Percentiles rank a stretch among this genome's conserved stretches.
Conservation (phyloP, 1,139 yeast genomes). For the Magnusiomyces suaveolens region DNA sequence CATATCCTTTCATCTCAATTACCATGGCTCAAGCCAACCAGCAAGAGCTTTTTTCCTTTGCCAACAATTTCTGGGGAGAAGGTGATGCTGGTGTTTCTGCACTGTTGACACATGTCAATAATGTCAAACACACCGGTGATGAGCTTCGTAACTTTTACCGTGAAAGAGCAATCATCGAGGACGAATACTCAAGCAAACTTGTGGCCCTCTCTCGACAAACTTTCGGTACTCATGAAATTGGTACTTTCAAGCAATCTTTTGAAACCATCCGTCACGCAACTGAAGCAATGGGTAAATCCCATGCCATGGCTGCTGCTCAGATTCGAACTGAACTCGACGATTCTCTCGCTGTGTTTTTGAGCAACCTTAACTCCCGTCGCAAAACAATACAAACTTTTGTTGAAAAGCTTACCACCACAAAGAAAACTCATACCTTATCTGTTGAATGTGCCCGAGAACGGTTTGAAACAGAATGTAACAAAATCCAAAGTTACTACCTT, state of each 20-base stretch:
- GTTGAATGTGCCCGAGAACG: slow-evolving; percentile 41
- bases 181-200: slow-evolving; percentile 50
- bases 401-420: slow-evolving; percentile 37
- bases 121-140: slow-evolving; percentile 41
- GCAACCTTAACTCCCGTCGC: slow-evolving; percentile 37
- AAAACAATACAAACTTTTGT: slow-evolving; percentile 41
- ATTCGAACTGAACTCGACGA: slow-evolving; percentile 36
- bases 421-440: slow-evolving; percentile 31
- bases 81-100: slow-evolving; percentile 44
- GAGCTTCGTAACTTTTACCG: slow-evolving; percentile 37
- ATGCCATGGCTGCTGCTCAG: slow-evolving; percentile 39
- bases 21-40: slow-evolving; percentile 11
- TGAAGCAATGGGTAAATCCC: slow-evolving; percentile 41
- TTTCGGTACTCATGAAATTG: slow-evolving; percentile 54
- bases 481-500: slow-evolving; percentile 49
- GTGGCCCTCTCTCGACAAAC: slow-evolving; percentile 39
- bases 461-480: slow-evolving; percentile 51
- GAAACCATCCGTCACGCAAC: slow-evolving; percentile 53
- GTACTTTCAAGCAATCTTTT: slow-evolving; percentile 47
- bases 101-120: slow-evolving; percentile 41
- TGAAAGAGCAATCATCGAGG: slow-evolving; percentile 51
- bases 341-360: slow-evolving; percentile 38
- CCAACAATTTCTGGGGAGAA: slow-evolving; percentile 46
- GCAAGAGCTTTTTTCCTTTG: slow-evolving; percentile 29
- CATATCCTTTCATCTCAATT: no score